Evolutionary conservation across 768 basidiomycete species (phyloP), one percentile per base, ranked within the genome.

Genomic region (Tricholoma matsutake): DNA sequence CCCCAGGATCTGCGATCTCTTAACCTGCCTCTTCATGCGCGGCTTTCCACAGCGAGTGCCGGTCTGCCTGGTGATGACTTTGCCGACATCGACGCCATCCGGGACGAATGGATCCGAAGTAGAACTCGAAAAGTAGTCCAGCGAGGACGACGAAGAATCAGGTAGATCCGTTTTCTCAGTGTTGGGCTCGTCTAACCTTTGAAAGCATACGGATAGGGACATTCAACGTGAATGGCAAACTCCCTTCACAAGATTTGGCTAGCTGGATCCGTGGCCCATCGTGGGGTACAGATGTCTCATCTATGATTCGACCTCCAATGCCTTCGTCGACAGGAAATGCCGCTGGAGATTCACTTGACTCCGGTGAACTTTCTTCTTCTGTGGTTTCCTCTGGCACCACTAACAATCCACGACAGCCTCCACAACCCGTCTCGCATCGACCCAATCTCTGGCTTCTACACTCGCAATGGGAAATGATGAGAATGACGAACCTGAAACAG

Each of bases 151-250:
- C 63, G 70, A 39, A 63, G 62, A 49, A 63, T 82, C n/a, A 75
- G 66, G 74, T 57, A 57, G 14, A 22, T 18, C 8, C 0, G 22
- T 31, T 16, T 31, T 31, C 28, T n/a, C 7, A 16, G n/a, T 29
- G 5, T 45, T n/a, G 14, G 16, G 2, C 29, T 9, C 29, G 32
- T 53, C 31, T 53, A 9, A 53, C 22, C 7, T 53, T 18, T 9
- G n/a, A 9, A 6, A 57, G 56, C 14, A 68, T 93, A 54, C 86
- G 89, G 6, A 61, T 89, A 16, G 91, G 92, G 20, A 91, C 89
- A 0, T 94, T 94, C 77, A 94, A 94, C 65, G 91, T 94, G 51
- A 92, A 92, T 65, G 91, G 90, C 1, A 86, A 86, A 67, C 64
- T 82, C 37, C 89, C 92, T 0, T 85, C 87, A 2, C 87, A 89